Evolutionary conservation across 1,284 basidiomycete species (phyloP).

Genomic region (Sanguinoderma infundibulare): DNA sequence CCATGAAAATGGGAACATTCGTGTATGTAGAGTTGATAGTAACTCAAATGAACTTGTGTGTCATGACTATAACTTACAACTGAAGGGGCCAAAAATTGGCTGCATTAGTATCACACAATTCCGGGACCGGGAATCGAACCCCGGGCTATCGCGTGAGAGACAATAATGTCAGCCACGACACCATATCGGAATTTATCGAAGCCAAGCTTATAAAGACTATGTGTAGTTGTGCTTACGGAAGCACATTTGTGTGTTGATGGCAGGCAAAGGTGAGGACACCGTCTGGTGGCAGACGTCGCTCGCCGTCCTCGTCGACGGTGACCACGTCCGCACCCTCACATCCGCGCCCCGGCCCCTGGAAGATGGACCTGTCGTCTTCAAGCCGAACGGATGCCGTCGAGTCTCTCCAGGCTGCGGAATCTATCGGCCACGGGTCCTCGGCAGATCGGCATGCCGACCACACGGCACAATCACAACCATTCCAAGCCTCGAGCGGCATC

Average conservation of each 20-base stretch:
- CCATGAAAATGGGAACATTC: too few species aligned
- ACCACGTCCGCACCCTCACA: background rate
- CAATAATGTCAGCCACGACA: constrained; percentile 25
- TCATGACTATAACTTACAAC: too few species aligned
- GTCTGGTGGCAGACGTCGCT: constrained; percentile 1
- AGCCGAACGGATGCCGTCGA: constrained; percentile 23
- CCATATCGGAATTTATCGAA: constrained; percentile 17
- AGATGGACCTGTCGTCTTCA: constrained; percentile 17
- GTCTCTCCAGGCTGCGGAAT: constrained; percentile 18
- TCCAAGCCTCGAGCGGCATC: constrained; percentile 21
- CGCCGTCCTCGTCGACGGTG: constrained; percentile 8
- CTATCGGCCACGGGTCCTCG: constrained; percentile 23
- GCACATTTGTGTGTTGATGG: too few species aligned
- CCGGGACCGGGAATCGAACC: constrained; percentile 25
- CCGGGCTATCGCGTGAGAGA: too few species aligned
- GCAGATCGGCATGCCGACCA: constrained; percentile 25
- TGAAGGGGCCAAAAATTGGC: too few species aligned
- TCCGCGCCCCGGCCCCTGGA: background rate
- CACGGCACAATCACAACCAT: constrained; percentile 19
- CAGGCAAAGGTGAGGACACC: background rate
- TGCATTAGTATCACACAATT: too few species aligned
- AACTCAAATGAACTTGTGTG: too few species aligned
- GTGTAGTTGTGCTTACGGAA: too few species aligned
- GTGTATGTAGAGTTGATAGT: too few species aligned
- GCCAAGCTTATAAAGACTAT: too few species aligned